phyloP scores from a whole-genome alignment of 2,329 filamentous ascomycete species.

The Colletotrichum camelliae region DNA sequence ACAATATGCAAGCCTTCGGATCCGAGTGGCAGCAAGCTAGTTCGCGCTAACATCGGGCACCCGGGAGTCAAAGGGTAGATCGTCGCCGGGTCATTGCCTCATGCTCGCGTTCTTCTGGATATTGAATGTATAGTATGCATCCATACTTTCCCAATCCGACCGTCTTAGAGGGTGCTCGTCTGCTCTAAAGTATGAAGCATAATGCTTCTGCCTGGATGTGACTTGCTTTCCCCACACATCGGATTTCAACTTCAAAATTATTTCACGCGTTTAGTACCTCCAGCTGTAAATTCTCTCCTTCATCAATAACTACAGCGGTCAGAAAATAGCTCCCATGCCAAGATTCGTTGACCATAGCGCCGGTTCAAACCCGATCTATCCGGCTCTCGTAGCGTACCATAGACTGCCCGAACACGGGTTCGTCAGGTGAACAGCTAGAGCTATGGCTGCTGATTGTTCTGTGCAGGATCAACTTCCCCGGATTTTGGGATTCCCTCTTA shows the following conservation, averaged over 20 bases:
- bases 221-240: accelerated
- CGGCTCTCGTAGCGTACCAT: not conserved
- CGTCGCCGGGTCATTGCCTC: not conserved
- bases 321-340: not conserved
- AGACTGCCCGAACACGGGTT: not conserved
- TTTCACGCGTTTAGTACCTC: accelerated
- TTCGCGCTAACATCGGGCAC: not conserved
- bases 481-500: not conserved
- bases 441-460: not conserved
- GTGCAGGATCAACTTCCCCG: not conserved
- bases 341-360: not conserved
- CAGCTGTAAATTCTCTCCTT: accelerated
- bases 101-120: accelerated
- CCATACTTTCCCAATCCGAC: accelerated
- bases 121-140: not conserved
- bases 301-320: not conserved
- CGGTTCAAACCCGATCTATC: not conserved
- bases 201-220: accelerated
- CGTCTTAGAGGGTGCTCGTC: not conserved
- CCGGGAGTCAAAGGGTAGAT: not conserved
- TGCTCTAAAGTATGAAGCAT: not conserved
- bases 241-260: accelerated
- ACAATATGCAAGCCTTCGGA: not conserved
- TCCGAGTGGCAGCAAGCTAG: not conserved
- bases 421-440: not conserved